These are phyloP conservation scores for Plasmodium fragile DNA, from an alignment of 169 alveolate genomes.

Conservation along the genomic window DNA sequence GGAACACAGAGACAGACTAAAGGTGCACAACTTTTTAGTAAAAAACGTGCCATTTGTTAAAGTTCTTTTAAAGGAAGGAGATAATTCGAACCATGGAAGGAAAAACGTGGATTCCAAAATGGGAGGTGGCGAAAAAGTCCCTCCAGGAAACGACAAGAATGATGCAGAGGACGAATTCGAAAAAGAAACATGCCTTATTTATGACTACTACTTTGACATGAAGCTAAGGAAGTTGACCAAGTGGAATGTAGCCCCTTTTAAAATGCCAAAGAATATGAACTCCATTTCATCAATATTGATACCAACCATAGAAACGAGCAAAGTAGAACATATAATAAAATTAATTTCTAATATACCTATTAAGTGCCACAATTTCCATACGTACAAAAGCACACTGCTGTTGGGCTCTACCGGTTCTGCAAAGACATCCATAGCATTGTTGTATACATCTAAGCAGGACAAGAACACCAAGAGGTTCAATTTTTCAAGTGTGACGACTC, in stretches of 20 bases:
- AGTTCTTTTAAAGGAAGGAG: background rate
- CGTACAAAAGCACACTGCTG: conserved; percentile 87
- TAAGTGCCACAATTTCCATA: conserved; percentile 76
- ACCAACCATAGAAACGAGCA: conserved; percentile 95
- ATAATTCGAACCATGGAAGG: background rate
- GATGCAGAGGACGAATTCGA: conserved; percentile 89
- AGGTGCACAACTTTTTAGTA: conserved; percentile 60
- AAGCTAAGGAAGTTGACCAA: conserved; percentile 84
- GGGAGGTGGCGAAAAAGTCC: conserved; percentile 78
- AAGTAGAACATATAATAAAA: conserved; percentile 92
- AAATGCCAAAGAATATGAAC: conserved; percentile 87
- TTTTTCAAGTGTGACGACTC: conserved; percentile 96
- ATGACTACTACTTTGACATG: conserved; percentile 78
- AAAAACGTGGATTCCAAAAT: background rate
- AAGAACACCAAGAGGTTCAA: conserved; percentile 94
- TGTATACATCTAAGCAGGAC: conserved; percentile 90
- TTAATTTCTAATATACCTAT: conserved; percentile 87
- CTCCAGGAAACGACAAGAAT: conserved; percentile 86
- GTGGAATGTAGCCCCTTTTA: conserved; percentile 92
- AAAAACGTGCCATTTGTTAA: conserved; percentile 49
- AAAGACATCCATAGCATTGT: conserved; percentile 95
- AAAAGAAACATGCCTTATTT: conserved; percentile 75
- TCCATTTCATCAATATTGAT: conserved; percentile 92
- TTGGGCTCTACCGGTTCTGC: conserved; percentile 98
- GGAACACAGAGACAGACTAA: conserved; percentile 38